These are phyloP conservation scores for Flaveria linearis DNA, from an alignment of 129 eudicot species.

Conservation along the genomic window DNA sequence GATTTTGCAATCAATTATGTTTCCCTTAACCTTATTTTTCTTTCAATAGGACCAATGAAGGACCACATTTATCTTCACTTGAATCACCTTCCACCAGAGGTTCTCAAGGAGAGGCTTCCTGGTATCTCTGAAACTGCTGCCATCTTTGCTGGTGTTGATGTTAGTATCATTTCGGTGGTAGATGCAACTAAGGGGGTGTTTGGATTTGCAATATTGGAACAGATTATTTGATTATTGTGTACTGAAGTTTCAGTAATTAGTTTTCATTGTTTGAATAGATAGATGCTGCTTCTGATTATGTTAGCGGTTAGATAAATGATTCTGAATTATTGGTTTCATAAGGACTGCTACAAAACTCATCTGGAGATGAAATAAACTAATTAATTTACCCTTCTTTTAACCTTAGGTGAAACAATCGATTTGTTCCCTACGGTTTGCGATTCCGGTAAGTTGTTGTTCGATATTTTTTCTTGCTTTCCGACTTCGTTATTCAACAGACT, in stretches of 20 bases:
- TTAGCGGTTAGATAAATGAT: background rate
- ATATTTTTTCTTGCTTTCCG: too few species aligned
- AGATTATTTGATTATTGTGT: background rate
- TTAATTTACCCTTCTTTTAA: background rate
- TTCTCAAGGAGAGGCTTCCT: conserved; percentile 98
- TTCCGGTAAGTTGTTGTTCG: too few species aligned
- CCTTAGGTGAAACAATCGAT: background rate
- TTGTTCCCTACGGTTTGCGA: too few species aligned
- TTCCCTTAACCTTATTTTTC: conserved; percentile 5
- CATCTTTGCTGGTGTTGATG: conserved; percentile 98
- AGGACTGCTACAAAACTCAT: background rate
- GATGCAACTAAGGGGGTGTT: conserved; percentile 19
- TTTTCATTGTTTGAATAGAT: background rate
- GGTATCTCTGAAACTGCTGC: conserved; percentile 99
- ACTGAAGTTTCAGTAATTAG: background rate
- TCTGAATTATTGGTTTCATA: background rate
- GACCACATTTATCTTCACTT: conserved; percentile 97
- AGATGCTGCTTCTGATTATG: background rate
- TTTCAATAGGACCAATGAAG: conserved; percentile 76
- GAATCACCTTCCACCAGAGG: conserved; percentile 98
- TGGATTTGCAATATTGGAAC: background rate
- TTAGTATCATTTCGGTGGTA: conserved; percentile 32
- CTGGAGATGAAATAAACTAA: background rate
- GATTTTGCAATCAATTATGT: background rate
- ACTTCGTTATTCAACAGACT: too few species aligned